Evolutionary conservation across 202 grass and related monocot genomes (phyloP), one percentile per base, ranked within the genome.

Genomic region (Bolboschoenoplectus hybrid): DNA sequence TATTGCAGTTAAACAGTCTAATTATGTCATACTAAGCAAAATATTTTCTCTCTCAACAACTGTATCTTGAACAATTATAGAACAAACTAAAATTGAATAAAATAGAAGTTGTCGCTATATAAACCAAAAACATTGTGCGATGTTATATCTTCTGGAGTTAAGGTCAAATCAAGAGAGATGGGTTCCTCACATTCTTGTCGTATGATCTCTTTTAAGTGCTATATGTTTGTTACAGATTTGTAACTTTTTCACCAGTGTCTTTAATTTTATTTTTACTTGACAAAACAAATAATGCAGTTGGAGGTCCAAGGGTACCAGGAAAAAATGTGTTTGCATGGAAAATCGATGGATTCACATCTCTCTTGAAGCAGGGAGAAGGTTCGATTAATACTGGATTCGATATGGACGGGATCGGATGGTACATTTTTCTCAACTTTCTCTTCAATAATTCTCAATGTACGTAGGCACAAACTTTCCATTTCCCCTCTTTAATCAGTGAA

Each of bases 261-360:
- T 32, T 67, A 67, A 67, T 39, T 67, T 38, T 39, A 10, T 7
- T 67, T 67, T 39, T 39, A 67, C 3, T 2, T 67, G 13, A 67
- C 34, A 38, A 67, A 39, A 67, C 62, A 64, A 64, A 63, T 8
- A 64, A 64, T 64, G 19, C 62, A 67, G 35, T 67, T 67, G 35
- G 34, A 67, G 64, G 0, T 67, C 64, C 35, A 12, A 35, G 64
- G 1, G 9, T 3, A 39, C 9, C 34, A 13, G 35, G 10, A 36
- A 36, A 38, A 39, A 67, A 67, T 9, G 1, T 67, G 10, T 67
- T 67, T 9, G 6, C 3, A 13, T 67, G 64, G 64, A 67, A 67
- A 67, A 67, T 67, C 2, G 64, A 67, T 67, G 35, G 64, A 67
- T 67, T 67, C 64, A 38, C 26, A 67, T 67, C 64, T 67, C 64